phyloP scores from a whole-genome alignment of 78 protist species.

The Dictyostelium discoideum region DNA sequence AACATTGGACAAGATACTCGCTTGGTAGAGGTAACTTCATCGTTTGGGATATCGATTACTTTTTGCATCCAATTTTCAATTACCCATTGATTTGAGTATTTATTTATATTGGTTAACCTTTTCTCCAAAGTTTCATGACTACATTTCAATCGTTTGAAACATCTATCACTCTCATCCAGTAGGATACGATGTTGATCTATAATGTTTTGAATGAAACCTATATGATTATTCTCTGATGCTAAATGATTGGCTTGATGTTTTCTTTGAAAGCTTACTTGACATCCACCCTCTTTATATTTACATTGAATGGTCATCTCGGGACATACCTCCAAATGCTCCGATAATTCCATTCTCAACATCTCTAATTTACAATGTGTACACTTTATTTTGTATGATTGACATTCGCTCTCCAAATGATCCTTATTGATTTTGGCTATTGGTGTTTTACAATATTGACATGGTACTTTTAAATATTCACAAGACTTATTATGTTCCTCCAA shows the following conservation, averaged over 20 bases:
- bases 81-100: not conserved
- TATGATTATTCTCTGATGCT: not conserved
- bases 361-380: not conserved
- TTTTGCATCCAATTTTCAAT: not conserved
- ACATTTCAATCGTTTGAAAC: not conserved
- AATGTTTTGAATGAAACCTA: not conserved
- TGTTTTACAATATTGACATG: not conserved
- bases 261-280: not conserved
- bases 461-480: conserved; percentile 1
- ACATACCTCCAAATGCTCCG: not conserved
- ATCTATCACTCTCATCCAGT: not conserved
- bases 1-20: conserved; percentile 1
- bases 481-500: not conserved
- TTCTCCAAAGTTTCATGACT: not conserved
- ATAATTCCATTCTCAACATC: not conserved
- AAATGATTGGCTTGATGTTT: not conserved
- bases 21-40: not conserved
- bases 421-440: not conserved
- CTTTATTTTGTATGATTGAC: not conserved
- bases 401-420: not conserved
- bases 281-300: conserved; percentile 16
- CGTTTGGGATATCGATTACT: conserved; percentile 5
- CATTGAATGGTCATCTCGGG: not conserved
- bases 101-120: not conserved
- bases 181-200: not conserved